Conservation (phyloP, 139 green algal genomes). For the Picochlorum costavermella region DNA sequence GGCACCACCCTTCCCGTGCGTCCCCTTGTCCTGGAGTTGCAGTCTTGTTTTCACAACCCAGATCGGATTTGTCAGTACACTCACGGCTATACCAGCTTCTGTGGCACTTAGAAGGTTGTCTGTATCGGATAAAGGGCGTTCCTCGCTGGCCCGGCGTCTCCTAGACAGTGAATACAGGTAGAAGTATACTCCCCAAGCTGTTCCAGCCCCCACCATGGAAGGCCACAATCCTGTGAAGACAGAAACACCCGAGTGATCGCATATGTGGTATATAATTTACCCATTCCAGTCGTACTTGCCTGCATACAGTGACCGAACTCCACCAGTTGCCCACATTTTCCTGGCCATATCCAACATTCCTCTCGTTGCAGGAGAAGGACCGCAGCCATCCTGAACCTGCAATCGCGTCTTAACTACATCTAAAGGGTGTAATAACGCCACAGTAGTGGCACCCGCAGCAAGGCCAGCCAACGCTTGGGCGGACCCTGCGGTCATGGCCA, state of each 20-base stretch:
- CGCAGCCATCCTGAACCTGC: constrained; percentile 67
- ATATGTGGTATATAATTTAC: background rate
- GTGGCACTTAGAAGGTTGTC: constrained; percentile 65
- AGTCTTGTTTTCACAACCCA: constrained; percentile 92
- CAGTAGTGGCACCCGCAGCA: constrained; percentile 52
- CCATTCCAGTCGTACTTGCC: constrained; percentile 3
- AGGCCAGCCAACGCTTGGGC: constrained; percentile 60
- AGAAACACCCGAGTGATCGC: background rate
- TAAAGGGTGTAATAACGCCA: constrained; percentile 72
- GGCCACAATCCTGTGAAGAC: constrained; percentile 50
- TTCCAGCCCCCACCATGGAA: constrained; percentile 59
- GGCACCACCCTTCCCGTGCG: constrained; percentile 3
- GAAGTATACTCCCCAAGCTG: constrained; percentile 82
- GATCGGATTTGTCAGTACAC: constrained; percentile 81
- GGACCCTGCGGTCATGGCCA: background rate
- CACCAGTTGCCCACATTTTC: constrained; percentile 54
- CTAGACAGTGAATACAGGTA: constrained; percentile 70
- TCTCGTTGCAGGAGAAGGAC: constrained; percentile 43
- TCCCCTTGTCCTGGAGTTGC: constrained; percentile 62
- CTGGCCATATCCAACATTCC: constrained; percentile 55
- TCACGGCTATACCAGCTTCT: constrained; percentile 69
- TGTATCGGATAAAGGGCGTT: constrained; percentile 23
- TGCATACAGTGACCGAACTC: constrained; percentile 59
- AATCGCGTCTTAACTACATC: constrained; percentile 84
- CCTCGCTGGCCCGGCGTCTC: constrained; percentile 7